Conservation (phyloP, 1,139 yeast species). For the Candida sanyaensis region DNA sequence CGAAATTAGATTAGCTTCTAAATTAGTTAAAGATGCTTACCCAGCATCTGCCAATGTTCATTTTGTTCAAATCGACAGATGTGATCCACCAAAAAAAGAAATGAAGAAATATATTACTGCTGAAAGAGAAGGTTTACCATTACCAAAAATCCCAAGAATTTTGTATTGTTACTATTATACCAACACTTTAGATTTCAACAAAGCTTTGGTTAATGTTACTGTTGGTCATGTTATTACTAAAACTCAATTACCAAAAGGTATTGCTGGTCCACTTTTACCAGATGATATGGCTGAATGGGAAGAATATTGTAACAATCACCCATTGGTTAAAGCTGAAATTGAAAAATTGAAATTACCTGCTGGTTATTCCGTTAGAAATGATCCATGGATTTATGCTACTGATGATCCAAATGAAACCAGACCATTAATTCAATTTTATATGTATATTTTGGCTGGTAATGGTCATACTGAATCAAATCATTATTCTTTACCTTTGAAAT, state of each 20-base stretch:
- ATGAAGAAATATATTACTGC: constrained; percentile 72
- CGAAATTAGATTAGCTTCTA: constrained; percentile 66
- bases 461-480: constrained; percentile 80
- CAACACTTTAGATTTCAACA: constrained; percentile 58
- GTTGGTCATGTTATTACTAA: constrained; percentile 64
- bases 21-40: constrained; percentile 60
- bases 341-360: constrained; percentile 63
- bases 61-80: constrained; percentile 70
- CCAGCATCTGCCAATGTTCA: constrained; percentile 54
- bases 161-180: constrained; percentile 70
- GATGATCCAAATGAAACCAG: constrained; percentile 62
- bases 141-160: constrained; percentile 64
- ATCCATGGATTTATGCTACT: constrained; percentile 92
- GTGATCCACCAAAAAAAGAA: constrained; percentile 81
- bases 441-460: constrained; percentile 71
- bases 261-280: constrained; percentile 73
- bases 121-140: constrained; percentile 58
- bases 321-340: constrained; percentile 60
- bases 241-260: constrained; percentile 58
- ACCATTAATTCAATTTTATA: constrained; percentile 71
- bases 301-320: constrained; percentile 52
- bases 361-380: constrained; percentile 59
- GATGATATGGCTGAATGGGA: constrained; percentile 66
- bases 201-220: constrained; percentile 71
- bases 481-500: constrained; percentile 80